Percentiles rank a stretch among this genome's conserved stretches.
Conservation (phyloP, 306 rosid species). For the Medicago lupulina region DNA sequence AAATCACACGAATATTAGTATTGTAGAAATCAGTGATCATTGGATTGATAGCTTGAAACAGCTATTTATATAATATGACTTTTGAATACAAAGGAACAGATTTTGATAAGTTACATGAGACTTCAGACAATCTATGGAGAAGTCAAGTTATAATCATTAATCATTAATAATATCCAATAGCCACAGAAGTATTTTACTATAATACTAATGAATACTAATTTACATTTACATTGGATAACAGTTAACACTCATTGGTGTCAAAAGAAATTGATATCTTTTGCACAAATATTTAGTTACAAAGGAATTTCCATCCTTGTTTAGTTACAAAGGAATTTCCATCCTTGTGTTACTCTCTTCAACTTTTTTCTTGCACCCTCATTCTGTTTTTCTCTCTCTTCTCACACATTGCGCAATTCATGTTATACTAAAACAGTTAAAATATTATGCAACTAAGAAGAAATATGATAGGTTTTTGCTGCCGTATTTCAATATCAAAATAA, state of each 20-base stretch:
- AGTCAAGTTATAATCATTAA: too few relatives aligned
- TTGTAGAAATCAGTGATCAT: too few relatives aligned
- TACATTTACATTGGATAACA: not conserved
- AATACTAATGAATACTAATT: not conserved
- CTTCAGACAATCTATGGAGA: too few relatives aligned
- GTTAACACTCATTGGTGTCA: not conserved
- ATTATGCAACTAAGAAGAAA: not conserved
- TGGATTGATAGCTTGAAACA: too few relatives aligned
- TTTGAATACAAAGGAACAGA: too few relatives aligned
- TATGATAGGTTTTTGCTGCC: not conserved
- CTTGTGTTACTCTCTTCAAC: not conserved
- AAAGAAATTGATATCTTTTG: too few relatives aligned
- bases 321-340: slow-evolving; percentile 3
- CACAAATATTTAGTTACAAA: not conserved
- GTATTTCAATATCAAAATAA: slow-evolving; percentile 21
- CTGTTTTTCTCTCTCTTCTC: not conserved
- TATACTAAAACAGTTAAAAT: not conserved
- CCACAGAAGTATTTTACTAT: not conserved
- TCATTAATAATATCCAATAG: too few relatives aligned
- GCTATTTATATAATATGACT: too few relatives aligned
- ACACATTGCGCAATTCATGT: not conserved
- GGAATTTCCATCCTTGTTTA: slow-evolving; percentile 1
- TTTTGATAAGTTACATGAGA: too few relatives aligned
- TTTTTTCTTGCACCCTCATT: not conserved
- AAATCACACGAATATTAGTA: not conserved